Evolutionary conservation across 2,329 filamentous ascomycete species (phyloP).

Genomic region (Monosporascus sp.): DNA sequence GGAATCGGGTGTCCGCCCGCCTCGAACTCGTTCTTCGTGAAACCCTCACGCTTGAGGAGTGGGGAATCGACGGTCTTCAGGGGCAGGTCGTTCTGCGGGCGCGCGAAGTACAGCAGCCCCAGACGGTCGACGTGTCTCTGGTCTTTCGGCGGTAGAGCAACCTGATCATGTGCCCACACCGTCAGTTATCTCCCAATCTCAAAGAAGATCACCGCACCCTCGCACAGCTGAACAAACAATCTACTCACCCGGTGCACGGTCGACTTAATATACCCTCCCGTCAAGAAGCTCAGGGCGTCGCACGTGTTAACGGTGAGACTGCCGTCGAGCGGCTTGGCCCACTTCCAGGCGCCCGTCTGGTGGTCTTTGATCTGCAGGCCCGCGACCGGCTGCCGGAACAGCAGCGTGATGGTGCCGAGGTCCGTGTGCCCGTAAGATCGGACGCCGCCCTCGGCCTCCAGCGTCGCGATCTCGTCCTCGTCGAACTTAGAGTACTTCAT

Average conservation of each 20-base stretch:
- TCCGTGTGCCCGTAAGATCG: conserved; percentile 47
- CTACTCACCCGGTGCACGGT: conserved; percentile 26
- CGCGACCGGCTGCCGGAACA: conserved; percentile 51
- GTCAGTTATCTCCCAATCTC: too few relatives aligned
- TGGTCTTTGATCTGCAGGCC: conserved; percentile 44
- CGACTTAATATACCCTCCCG: conserved; percentile 37
- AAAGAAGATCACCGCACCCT: too few relatives aligned
- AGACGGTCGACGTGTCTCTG: conserved; percentile 41
- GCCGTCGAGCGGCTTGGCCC: conserved; percentile 38
- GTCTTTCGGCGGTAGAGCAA: conserved; percentile 33
- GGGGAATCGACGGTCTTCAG: conserved; percentile 34
- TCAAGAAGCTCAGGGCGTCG: conserved; percentile 41
- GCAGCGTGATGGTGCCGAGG: conserved; percentile 46
- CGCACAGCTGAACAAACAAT: background rate
- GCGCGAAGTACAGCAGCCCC: conserved; percentile 46
- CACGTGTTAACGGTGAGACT: conserved; percentile 44
- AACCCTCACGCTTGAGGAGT: conserved; percentile 28
- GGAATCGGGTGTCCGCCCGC: conserved; percentile 24
- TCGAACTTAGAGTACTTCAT: conserved; percentile 45
- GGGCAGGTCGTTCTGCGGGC: conserved; percentile 34
- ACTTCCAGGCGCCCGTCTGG: conserved; percentile 38
- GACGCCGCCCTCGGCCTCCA: conserved; percentile 31
- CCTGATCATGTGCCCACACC: conserved; percentile 12
- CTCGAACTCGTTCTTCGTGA: conserved; percentile 33
- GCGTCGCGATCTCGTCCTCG: conserved; percentile 35